A percentile compares a stretch with the other conserved stretches of the same genome.
Conservation (phyloP, 768 basidiomycete genomes). For the Suillus occidentalis region DNA sequence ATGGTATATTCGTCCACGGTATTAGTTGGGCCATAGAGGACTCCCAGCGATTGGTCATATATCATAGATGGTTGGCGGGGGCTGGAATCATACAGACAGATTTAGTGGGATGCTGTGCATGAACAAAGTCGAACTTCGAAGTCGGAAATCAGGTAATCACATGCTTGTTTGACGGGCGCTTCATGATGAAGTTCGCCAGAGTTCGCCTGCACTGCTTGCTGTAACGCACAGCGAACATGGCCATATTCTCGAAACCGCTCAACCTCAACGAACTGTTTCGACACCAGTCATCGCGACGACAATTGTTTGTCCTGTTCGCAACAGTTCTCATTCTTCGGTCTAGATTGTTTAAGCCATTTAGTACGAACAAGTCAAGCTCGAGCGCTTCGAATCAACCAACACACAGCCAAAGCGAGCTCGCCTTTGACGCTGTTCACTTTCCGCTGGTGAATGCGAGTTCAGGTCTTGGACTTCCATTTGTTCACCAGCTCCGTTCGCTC, state of each 20-base stretch:
- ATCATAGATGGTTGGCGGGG: too few species aligned
- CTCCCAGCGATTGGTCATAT: too few species aligned
- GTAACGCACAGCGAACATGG: slow-evolving; percentile 5
- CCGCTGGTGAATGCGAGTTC: slow-evolving; percentile 41
- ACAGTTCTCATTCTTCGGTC: slow-evolving; percentile 54
- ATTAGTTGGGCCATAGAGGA: not conserved
- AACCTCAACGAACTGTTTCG: not conserved
- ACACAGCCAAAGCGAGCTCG: slow-evolving; percentile 59
- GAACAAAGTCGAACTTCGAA: too few species aligned
- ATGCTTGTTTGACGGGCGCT: not conserved
- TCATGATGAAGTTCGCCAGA: not conserved
- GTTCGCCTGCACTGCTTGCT: not conserved
- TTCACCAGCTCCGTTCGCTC: slow-evolving; percentile 73
- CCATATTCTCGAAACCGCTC: slow-evolving; percentile 9
- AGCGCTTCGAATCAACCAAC: slow-evolving; percentile 45
- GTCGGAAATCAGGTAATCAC: not conserved
- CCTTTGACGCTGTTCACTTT: slow-evolving; percentile 57
- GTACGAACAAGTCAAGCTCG: not conserved
- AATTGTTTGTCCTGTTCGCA: slow-evolving; percentile 43
- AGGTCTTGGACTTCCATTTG: slow-evolving; percentile 60
- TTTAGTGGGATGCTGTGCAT: too few species aligned
- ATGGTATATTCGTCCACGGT: not conserved
- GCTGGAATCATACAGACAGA: too few species aligned
- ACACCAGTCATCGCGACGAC: slow-evolving; percentile 19
- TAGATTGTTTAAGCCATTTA: slow-evolving; percentile 26